Conservation (phyloP, 108 stramenopile genomes). For the Nannochloropsis oceanica region DNA sequence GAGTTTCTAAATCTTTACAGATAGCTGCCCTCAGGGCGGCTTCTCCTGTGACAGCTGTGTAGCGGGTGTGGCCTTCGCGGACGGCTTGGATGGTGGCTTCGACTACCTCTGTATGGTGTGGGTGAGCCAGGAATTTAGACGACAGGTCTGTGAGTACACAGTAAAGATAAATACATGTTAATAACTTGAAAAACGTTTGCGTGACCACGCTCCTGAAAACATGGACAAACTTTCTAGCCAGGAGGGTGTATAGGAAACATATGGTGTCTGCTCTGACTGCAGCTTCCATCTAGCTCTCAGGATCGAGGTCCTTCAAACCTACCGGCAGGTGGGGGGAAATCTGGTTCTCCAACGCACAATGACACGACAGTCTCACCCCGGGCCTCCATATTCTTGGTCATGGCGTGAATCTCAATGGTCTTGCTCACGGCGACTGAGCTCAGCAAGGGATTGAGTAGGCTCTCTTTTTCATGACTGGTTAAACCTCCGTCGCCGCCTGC, state of each 20-base stretch:
- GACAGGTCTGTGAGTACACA: background rate
- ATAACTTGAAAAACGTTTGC: too few relatives aligned
- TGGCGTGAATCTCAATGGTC: constrained; percentile 35
- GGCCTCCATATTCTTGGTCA: constrained; percentile 40
- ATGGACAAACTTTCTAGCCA: background rate
- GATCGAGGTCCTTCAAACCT: constrained; percentile 34
- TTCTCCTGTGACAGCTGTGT: constrained; percentile 87
- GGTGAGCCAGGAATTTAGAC: background rate
- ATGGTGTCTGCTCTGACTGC: background rate
- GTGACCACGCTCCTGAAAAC: background rate
- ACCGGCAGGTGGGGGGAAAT: constrained; percentile 62
- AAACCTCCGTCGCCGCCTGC: background rate
- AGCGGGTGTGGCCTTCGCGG: constrained; percentile 51
- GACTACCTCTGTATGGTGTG: constrained; percentile 25
- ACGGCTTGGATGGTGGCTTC: constrained; percentile 54
- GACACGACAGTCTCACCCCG: constrained; percentile 49
- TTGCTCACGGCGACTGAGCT: constrained; percentile 4
- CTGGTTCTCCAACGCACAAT: constrained; percentile 91
- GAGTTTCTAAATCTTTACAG: constrained; percentile 53
- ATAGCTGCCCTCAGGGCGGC: constrained; percentile 63
- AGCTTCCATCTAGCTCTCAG: too few relatives aligned
- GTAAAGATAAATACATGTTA: background rate
- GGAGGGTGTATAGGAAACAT: background rate
- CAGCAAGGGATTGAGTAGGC: constrained; percentile 9
- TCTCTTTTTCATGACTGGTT: background rate